These are phyloP conservation scores for Debaryomycetaceae sp. DNA, from an alignment of 1,139 yeast species.

Conservation along the genomic window DNA sequence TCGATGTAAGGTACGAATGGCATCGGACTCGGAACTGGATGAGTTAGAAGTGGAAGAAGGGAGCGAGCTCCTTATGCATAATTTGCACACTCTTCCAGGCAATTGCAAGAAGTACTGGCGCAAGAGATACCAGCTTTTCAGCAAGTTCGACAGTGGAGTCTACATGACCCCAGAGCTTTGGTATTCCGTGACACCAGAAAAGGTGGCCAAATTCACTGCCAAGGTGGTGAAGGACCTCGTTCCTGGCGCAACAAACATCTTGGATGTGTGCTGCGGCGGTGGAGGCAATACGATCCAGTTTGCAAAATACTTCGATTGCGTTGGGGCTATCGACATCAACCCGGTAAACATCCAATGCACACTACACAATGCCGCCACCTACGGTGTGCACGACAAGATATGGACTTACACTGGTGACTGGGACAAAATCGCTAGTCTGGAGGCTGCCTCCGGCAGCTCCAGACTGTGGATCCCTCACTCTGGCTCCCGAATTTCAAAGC, in stretches of 20 bases:
- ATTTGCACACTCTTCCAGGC: conserved; percentile 36
- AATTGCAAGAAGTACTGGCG: conserved; percentile 56
- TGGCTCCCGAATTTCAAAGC: conserved; percentile 13
- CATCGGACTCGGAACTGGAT: not conserved
- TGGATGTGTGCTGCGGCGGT: conserved; percentile 91
- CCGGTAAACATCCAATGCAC: conserved; percentile 64
- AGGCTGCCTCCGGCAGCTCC: conserved; percentile 12
- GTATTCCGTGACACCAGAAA: conserved; percentile 92
- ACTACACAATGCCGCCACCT: conserved; percentile 66
- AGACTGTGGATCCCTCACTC: conserved; percentile 29
- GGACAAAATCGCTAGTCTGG: conserved; percentile 33
- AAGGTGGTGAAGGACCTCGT: conserved; percentile 39
- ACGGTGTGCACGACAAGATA: conserved; percentile 53
- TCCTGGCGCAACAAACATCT: conserved; percentile 41
- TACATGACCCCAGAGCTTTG: conserved; percentile 74
- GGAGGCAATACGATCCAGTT: conserved; percentile 93
- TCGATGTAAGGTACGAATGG: not conserved
- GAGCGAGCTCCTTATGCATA: conserved; percentile 39
- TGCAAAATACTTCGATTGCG: conserved; percentile 54
- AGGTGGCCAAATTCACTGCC: conserved; percentile 63
- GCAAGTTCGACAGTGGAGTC: conserved; percentile 65
- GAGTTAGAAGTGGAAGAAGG: conserved; percentile 14
- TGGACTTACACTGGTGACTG: conserved; percentile 56
- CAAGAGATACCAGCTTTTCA: conserved; percentile 56
- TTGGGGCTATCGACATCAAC: conserved; percentile 67